A percentile compares a stretch with the other conserved stretches of the same genome.
These are phyloP conservation scores for Eurotiales sp. DNA, from an alignment of 2,329 filamentous ascomycete species.

Conservation along the genomic window DNA sequence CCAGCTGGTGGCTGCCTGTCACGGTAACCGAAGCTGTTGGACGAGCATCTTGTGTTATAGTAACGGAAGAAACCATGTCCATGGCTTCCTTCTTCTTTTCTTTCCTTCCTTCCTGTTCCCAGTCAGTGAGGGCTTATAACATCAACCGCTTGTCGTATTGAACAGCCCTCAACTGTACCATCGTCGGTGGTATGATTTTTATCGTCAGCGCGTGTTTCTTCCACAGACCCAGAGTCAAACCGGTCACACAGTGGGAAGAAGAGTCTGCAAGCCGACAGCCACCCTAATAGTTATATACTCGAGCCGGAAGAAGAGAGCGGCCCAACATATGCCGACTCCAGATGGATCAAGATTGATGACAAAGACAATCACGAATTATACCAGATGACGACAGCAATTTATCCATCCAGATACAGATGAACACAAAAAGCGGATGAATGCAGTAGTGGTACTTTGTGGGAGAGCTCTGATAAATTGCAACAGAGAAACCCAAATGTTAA, in stretches of 20 bases:
- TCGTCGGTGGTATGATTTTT: not conserved
- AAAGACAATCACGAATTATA: not conserved
- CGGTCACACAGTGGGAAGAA: not conserved
- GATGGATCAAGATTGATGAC: not conserved
- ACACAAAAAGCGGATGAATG: not conserved
- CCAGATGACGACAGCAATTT: not conserved
- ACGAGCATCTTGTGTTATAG: not conserved
- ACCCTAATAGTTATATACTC: not conserved
- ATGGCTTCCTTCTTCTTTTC: not conserved
- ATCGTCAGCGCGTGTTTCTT: not conserved
- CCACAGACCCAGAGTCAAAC: not conserved
- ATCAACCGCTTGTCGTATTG: slow-evolving; percentile 9
- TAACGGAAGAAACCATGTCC: slow-evolving; percentile 7
- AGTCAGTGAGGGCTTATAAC: not conserved
- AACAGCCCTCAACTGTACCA: slow-evolving; percentile 7
- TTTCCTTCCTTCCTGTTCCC: not conserved
- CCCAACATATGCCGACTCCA: not conserved
- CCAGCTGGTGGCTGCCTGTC: slow-evolving; percentile 7
- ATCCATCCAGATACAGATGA: not conserved
- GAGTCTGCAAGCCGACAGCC: not conserved
- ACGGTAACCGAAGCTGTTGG: not conserved
- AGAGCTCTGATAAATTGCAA: no score
- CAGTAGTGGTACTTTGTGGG: no score
- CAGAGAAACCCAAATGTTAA: not conserved
- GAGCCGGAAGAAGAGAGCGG: not conserved